phyloP scores from a whole-genome alignment of 106 monocot species.

The Chionographis japonica region DNA sequence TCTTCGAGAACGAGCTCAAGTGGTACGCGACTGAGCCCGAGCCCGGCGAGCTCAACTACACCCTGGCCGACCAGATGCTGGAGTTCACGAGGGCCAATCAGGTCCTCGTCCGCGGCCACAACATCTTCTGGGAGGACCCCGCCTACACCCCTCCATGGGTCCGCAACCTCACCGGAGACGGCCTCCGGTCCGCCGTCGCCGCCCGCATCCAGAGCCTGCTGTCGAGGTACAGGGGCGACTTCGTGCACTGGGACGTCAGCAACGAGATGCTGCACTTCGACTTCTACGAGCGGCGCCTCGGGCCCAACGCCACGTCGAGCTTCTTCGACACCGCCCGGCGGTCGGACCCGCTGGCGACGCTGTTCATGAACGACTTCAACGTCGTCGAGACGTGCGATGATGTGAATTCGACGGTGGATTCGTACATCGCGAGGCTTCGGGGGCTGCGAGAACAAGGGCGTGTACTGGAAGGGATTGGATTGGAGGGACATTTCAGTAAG shows the following conservation, averaged over 20 bases:
- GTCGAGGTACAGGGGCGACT: conserved; percentile 76
- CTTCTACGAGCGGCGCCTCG: conserved; percentile 85
- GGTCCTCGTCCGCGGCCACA: conserved; percentile 75
- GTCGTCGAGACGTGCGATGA: conserved; percentile 94
- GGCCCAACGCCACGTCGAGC: conserved; percentile 47
- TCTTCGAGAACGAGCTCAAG: conserved; percentile 98
- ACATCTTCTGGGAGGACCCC: conserved; percentile 99
- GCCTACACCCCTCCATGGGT: conserved; percentile 80
- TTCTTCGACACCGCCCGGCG: conserved; percentile 66
- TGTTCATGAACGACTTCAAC: conserved; percentile 97
- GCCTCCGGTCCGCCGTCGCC: conserved; percentile 52
- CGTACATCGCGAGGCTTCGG: conserved; percentile 47
- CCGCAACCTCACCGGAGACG: conserved; percentile 52
- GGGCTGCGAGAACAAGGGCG: conserved; percentile 56
- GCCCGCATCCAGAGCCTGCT: conserved; percentile 67
- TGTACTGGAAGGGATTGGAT: conserved; percentile 64
- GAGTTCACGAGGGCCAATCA: conserved; percentile 59
- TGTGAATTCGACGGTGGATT: conserved; percentile 59
- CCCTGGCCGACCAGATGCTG: conserved; percentile 67
- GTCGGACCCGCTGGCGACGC: conserved; percentile 69
- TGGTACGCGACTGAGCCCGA: conserved; percentile 90
- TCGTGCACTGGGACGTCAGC: conserved; percentile 97
- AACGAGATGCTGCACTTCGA: conserved; percentile 96
- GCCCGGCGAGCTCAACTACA: conserved; percentile 65
- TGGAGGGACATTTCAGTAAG: conserved; percentile 80